A percentile compares a stretch with the other conserved stretches of the same genome.
Conservation (phyloP, 441 rosid genomes). For the Geranium incanum region DNA sequence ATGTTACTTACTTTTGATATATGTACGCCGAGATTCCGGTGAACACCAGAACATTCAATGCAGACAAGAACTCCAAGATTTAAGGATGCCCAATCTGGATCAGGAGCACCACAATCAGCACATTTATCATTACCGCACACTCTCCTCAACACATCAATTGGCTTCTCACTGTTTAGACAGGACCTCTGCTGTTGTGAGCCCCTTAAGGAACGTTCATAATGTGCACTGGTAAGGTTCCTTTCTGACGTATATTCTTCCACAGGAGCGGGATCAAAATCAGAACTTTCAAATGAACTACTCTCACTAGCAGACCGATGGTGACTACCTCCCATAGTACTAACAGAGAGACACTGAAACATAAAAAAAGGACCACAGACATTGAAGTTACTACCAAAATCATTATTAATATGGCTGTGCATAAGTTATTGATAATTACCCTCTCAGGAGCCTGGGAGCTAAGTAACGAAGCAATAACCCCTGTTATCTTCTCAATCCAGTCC, state of each 20-base stretch:
- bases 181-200: conserved; percentile 48
- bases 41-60: conserved; percentile 94
- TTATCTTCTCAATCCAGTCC: conserved; percentile 98
- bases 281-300: conserved; percentile 51
- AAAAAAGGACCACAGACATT: conserved; percentile 19
- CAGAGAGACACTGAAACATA: conserved; percentile 47
- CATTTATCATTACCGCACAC: conserved; percentile 84
- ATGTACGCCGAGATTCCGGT: conserved; percentile 97
- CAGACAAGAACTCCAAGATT: conserved; percentile 91
- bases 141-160: conserved; percentile 61
- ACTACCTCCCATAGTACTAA: conserved; percentile 38
- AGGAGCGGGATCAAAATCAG: conserved; percentile 48
- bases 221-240: conserved; percentile 36
- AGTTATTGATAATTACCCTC: conserved; percentile 37
- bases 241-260: conserved; percentile 41
- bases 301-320: conserved; percentile 59
- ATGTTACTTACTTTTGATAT: conserved; percentile 65
- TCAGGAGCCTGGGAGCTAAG: conserved; percentile 74
- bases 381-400: conserved; percentile 14
- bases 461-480: conserved; percentile 89
- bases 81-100: conserved; percentile 98
- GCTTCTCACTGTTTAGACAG: conserved; percentile 50
- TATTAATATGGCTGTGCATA: too few relatives aligned
- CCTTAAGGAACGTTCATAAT: conserved; percentile 46
- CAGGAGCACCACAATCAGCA: conserved; percentile 95